Percentiles rank a stretch among this genome's conserved stretches.
These are phyloP conservation scores for Acanthamoeba culbertsoni DNA, from an alignment of 208 protist genomes.

Conservation along the genomic window DNA sequence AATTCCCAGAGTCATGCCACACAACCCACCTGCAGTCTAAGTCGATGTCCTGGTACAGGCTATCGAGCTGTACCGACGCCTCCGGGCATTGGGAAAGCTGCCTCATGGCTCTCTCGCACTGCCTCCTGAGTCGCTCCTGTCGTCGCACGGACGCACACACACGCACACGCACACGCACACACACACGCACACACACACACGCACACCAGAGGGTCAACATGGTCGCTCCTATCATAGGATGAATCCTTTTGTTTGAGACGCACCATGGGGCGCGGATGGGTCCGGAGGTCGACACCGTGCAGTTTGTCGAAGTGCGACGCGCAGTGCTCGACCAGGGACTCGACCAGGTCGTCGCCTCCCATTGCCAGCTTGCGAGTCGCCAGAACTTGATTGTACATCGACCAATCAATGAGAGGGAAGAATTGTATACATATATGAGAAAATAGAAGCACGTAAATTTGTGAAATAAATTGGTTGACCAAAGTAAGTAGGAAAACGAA, in stretches of 20 bases:
- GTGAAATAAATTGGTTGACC: background rate
- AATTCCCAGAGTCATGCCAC: too few relatives aligned
- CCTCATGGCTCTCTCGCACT: constrained; percentile 92
- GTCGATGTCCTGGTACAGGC: constrained; percentile 94
- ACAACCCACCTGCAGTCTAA: constrained; percentile 83
- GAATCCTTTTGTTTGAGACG: constrained; percentile 67
- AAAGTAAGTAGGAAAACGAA: background rate
- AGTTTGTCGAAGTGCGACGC: constrained; percentile 95
- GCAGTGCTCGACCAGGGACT: constrained; percentile 96
- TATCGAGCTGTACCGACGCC: constrained; percentile 94
- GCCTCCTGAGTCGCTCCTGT: constrained; percentile 80
- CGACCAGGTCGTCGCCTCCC: constrained; percentile 98
- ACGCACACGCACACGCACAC: constrained; percentile 84
- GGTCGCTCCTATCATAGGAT: constrained; percentile 91
- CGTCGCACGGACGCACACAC: constrained; percentile 80
- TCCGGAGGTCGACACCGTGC: constrained; percentile 78
- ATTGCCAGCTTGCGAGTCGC: constrained; percentile 95
- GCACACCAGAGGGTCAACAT: constrained; percentile 90
- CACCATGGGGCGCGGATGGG: constrained; percentile 66
- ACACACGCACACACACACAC: constrained; percentile 91
- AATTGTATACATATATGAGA: background rate
- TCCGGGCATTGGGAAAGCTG: constrained; percentile 89
- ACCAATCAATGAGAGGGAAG: too few relatives aligned
- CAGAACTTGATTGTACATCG: too few relatives aligned
- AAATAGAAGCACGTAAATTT: background rate